Evolutionary conservation across 1,139 yeast genomes (phyloP), one percentile per base, ranked within the genome.

Genomic region (Lodderomyces margitis): DNA sequence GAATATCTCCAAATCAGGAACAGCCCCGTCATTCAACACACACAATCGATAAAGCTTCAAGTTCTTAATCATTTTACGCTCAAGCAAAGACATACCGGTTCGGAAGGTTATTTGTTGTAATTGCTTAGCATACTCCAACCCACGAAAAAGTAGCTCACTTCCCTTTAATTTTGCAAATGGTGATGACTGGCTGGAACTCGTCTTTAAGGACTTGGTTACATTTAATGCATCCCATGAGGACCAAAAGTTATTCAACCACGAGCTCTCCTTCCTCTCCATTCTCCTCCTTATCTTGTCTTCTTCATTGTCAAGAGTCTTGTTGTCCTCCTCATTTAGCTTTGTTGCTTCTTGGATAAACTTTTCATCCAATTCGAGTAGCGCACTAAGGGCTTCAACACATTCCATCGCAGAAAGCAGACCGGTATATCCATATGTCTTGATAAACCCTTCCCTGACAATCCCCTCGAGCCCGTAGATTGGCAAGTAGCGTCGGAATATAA

Each of bases 181-280:
- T 9, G 55, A 42, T 6, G 34, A 7, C 11, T 27, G 37, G 8
- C 16, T 20, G 20, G 21, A 11, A 11, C 23, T 34, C 3, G 30
- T 27, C 4, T 21, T 30, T 16, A 37, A 31, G 7, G 58, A 34
- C 16, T 50, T 45, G 17, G 44, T 42, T 58, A 81, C 82, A 45
- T 60, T 68, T 39, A 91, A 68, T 1, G 98, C 88, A 64, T 92
- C 98, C 94, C 96, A 94, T 11, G 96, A 87, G 24, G 81, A 75
- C 98, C 98, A 92, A 59, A 94, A 94, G 57, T 91, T 89, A 41
- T 79, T 76, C 3, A 91, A 81, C 95, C 96, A 92, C 37, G 78
- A 74, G 50, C 81, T 77, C 51, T 85, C 91, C 54, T 81, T 69
- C 41, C 66, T 66, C 12, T 64, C 63, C 23, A 81, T 75, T 42